These are phyloP conservation scores for Narthecium ossifragum DNA, from an alignment of 106 monocot species.

Conservation along the genomic window DNA sequence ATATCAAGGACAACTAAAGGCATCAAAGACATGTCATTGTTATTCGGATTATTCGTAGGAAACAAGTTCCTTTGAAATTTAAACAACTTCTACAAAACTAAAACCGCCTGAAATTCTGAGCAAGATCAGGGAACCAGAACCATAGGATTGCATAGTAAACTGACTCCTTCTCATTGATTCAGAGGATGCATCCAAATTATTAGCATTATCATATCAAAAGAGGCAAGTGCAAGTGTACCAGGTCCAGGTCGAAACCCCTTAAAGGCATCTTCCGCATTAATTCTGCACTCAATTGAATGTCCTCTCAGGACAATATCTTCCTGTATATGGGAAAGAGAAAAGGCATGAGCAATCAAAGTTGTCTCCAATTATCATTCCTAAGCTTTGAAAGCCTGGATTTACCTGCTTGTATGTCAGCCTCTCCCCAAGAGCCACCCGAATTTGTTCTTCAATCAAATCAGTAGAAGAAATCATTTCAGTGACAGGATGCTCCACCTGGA, in stretches of 20 bases:
- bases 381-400: conserved; percentile 1
- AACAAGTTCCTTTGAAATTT: too few relatives aligned
- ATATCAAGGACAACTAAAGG: too few relatives aligned
- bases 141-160: too few relatives aligned
- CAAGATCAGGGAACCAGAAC: too few relatives aligned
- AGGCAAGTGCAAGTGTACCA: conserved; percentile 51
- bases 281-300: conserved; percentile 96
- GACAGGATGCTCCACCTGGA: conserved; percentile 97
- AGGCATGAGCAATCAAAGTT: background rate
- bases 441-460: conserved; percentile 92
- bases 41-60: too few relatives aligned
- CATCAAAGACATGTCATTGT: too few relatives aligned
- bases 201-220: background rate
- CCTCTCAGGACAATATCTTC: conserved; percentile 95
- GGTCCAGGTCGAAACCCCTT: conserved; percentile 95
- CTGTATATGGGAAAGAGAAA: conserved; percentile 22
- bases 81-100: too few relatives aligned
- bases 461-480: conserved; percentile 98
- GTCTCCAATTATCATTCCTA: background rate
- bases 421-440: conserved; percentile 91
- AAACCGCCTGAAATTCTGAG: too few relatives aligned
- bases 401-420: conserved; percentile 75
- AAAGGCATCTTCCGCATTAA: conserved; percentile 96
- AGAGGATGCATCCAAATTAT: too few relatives aligned
- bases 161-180: too few relatives aligned